Conservation (phyloP, 139 green algal species). For the Mychonastes homosphaera region DNA sequence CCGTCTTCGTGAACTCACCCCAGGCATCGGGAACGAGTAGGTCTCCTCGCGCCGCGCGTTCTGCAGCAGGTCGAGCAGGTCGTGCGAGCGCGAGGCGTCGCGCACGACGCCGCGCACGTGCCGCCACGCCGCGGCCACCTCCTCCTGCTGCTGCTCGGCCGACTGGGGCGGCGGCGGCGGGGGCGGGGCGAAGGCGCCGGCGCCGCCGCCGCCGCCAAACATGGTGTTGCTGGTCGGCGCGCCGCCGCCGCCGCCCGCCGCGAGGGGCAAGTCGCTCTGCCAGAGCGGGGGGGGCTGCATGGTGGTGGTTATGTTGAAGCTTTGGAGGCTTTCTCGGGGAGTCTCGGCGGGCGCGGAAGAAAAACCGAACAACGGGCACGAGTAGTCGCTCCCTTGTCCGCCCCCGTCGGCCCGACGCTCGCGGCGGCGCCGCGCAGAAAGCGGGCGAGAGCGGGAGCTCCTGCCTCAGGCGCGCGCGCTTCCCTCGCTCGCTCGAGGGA, state of each 20-base stretch:
- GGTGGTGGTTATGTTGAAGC: background rate
- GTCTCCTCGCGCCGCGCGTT: constrained; percentile 53
- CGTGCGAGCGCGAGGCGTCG: constrained; percentile 29
- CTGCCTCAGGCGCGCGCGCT: too few relatives aligned
- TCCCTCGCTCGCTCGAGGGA: too few relatives aligned
- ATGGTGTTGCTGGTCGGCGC: too few relatives aligned
- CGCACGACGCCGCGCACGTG: constrained; percentile 35
- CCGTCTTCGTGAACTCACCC: constrained; percentile 29
- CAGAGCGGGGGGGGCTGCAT: constrained; percentile 14
- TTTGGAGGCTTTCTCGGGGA: too few relatives aligned
- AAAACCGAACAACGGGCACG: too few relatives aligned
- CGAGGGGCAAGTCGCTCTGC: constrained; percentile 1
- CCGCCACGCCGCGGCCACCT: constrained; percentile 38
- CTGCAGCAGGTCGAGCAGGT: constrained; percentile 56
- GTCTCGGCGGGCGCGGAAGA: too few relatives aligned
- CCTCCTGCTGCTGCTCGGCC: too few relatives aligned
- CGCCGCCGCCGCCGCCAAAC: background rate
- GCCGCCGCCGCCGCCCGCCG: background rate
- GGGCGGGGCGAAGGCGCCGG: background rate
- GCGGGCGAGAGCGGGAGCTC: too few relatives aligned
- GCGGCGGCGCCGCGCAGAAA: too few relatives aligned
- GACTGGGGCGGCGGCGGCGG: too few relatives aligned
- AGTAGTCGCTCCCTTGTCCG: too few relatives aligned
- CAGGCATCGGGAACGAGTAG: constrained; percentile 49
- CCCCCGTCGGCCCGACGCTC: too few relatives aligned